Conservation (phyloP, 228 moss, liverwort and hornwort genomes). For the Sphagnum fallax region DNA sequence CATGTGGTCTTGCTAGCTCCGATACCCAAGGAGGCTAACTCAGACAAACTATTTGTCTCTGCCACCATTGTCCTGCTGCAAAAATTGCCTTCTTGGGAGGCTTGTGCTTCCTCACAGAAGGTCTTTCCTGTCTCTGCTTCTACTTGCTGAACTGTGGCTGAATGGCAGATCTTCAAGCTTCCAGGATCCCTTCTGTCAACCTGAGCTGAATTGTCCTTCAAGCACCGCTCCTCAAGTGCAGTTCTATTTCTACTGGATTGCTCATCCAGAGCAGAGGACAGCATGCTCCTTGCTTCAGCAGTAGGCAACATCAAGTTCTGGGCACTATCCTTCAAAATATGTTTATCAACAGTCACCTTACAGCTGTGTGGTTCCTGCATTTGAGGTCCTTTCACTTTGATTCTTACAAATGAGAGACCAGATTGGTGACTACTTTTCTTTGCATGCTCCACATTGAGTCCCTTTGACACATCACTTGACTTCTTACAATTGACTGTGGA, state of each 20-base stretch:
- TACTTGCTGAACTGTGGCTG: neutral
- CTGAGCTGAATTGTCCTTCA: neutral
- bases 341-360: neutral
- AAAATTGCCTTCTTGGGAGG: neutral
- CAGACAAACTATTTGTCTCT: neutral
- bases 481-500: neutral
- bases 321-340: neutral
- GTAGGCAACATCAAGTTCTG: neutral
- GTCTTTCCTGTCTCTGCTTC: neutral
- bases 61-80: neutral
- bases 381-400: constrained; percentile 1
- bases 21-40: neutral
- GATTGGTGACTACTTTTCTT: neutral
- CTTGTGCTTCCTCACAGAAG: neutral
- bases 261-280: neutral
- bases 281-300: neutral
- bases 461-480: neutral
- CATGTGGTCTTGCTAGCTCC: neutral
- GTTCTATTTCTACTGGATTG: neutral
- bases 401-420: neutral
- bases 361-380: neutral
- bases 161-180: neutral
- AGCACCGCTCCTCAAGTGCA: neutral
- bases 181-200: neutral
- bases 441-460: neutral